Evolutionary conservation across 164 flowering plant species (phyloP), one percentile per base, ranked within the genome.

Genomic region (Chloranthus sessilifolius): DNA sequence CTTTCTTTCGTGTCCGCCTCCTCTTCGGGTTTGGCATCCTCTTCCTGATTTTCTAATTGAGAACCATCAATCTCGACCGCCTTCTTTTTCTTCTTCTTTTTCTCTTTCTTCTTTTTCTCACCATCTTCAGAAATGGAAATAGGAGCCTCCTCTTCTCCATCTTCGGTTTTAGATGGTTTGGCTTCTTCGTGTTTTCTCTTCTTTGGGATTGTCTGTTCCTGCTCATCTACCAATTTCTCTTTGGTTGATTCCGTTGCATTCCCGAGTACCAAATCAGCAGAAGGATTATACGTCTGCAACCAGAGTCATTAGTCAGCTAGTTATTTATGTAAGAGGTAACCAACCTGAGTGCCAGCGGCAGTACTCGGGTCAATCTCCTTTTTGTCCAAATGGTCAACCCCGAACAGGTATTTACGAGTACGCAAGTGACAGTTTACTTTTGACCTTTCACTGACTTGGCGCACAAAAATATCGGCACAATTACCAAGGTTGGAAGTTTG

Each of bases 201-300:
- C 47, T 68, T 65, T 10, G 53, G n/a, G 5, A 50, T 36, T 0
- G 53, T 24, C 17, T 50, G 62, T 25, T 29, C 61, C 12, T 21
- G 48, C 24, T 49, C 26, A 9, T 50, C 37, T 5, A 37, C 46
- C 12, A 45, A 30, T 34, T 55, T 50, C 44, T 52, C 54, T 3
- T 27, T 36, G 21, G 17, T 36, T 17, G 41, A 25, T n/a, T 59
- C 62, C 0, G 61, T 29, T 3, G 39, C 45, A 40, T 50, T 61
- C 22, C 69, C 75, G 27, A 88, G 69, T 45, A 73, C 33, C 15
- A 80, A 70, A 65, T 91, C 88, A 0, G 92, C 82, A 6, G 95
- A 58, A 19, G 92, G 75, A 61, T 91, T 85, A 43, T 87, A 87
- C 3, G 83, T 68, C 95, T 89, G 58, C 58, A 74, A 4, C 21